A percentile compares a stretch with the other conserved stretches of the same genome.
phyloP scores from a whole-genome alignment of 495 filamentous ascomycete genomes.

The Penicillium malachiteum region DNA sequence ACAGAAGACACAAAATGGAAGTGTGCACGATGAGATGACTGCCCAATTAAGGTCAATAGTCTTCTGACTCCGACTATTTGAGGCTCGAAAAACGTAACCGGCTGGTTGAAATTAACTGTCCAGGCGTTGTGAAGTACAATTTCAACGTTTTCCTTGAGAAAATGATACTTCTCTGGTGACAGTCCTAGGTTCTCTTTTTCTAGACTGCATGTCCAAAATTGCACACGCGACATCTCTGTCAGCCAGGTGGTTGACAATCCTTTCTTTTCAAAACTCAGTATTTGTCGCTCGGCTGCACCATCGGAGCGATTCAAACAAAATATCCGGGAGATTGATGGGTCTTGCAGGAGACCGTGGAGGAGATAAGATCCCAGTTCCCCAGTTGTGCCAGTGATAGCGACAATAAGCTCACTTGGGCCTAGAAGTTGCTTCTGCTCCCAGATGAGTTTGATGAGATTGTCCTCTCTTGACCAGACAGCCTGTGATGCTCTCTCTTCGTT shows the following conservation, averaged over 20 bases:
- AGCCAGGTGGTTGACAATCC: neutral
- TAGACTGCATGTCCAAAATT: conserved; percentile 50
- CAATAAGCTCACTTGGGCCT: neutral
- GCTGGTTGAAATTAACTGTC: conserved; percentile 59
- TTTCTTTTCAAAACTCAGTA: conserved; percentile 6
- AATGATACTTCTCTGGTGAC: conserved; percentile 26
- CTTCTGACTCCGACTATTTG: neutral
- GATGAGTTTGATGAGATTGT: neutral
- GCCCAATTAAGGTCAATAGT: neutral
- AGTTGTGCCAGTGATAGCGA: conserved; percentile 44
- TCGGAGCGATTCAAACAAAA: conserved; percentile 37
- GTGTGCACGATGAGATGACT: neutral
- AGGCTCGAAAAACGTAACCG: conserved; percentile 48
- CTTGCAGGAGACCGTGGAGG: conserved; percentile 23
- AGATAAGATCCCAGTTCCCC: conserved; percentile 39
- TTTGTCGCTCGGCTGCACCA: conserved; percentile 26
- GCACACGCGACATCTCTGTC: conserved; percentile 10
- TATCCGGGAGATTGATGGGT: conserved; percentile 23
- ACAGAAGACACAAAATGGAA: neutral
- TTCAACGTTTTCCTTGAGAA: conserved; percentile 36
- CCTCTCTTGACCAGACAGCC: neutral
- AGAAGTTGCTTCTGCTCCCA: neutral
- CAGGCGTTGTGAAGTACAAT: conserved; percentile 60
- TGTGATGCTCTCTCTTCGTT: neutral
- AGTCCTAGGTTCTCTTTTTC: conserved; percentile 46